These are phyloP conservation scores for Cryptococcus sp. DNA, from an alignment of 1,284 basidiomycete genomes.

Conservation along the genomic window DNA sequence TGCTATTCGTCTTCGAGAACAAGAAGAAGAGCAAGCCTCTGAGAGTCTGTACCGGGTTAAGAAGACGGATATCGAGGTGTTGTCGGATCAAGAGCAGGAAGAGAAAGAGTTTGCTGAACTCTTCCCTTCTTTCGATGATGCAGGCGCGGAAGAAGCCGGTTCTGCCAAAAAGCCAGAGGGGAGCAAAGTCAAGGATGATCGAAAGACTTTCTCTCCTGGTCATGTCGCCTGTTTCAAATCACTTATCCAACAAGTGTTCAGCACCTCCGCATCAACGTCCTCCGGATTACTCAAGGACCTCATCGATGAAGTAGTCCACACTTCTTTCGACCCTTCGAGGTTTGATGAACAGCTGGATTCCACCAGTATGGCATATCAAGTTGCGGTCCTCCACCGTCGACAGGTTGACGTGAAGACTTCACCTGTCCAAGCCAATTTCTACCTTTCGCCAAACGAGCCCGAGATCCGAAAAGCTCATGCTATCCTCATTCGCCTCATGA, in stretches of 20 bases:
- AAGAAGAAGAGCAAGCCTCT: slow-evolving; percentile 65
- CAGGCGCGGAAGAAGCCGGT: slow-evolving; percentile 28
- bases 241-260: slow-evolving; percentile 27
- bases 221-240: slow-evolving; percentile 36
- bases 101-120: slow-evolving; percentile 76
- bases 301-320: slow-evolving; percentile 26
- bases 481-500: slow-evolving; percentile 60
- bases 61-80: slow-evolving; percentile 61
- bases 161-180: slow-evolving; percentile 1
- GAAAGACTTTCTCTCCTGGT: slow-evolving; percentile 23
- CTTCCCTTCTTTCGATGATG: slow-evolving; percentile 76
- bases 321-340: slow-evolving; percentile 21
- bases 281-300: slow-evolving; percentile 16
- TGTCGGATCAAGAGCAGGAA: slow-evolving; percentile 72
- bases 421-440: slow-evolving; percentile 68
- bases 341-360: slow-evolving; percentile 38
- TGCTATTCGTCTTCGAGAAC: slow-evolving; percentile 71
- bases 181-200: slow-evolving; percentile 15
- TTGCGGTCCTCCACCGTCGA: slow-evolving; percentile 33
- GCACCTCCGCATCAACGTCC: slow-evolving; percentile 2
- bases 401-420: slow-evolving; percentile 51
- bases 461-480: slow-evolving; percentile 66
- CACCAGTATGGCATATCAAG: slow-evolving; percentile 37
- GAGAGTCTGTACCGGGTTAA: slow-evolving; percentile 78
- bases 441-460: slow-evolving; percentile 68